Conservation (phyloP, 2,329 filamentous ascomycete genomes). For the Didymella glomerata region DNA sequence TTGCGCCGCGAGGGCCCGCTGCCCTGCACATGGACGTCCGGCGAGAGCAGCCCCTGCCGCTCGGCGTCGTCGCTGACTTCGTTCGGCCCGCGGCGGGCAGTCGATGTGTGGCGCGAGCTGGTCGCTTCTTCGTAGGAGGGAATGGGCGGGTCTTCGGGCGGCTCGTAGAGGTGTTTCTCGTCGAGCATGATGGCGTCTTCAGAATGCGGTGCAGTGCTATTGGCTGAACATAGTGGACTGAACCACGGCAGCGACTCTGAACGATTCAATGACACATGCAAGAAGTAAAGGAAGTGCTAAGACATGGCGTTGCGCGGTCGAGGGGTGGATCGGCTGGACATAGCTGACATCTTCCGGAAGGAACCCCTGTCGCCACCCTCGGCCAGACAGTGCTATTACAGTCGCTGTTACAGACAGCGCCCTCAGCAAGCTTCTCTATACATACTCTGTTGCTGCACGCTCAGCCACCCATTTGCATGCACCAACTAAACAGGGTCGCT, state of each 20-base stretch:
- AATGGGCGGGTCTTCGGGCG: slow-evolving; percentile 70
- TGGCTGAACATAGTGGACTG: slow-evolving; percentile 13
- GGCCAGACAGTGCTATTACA: slow-evolving; percentile 20
- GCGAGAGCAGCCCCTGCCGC: slow-evolving; percentile 76
- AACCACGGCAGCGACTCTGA: slow-evolving; percentile 1
- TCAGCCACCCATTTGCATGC: too few relatives aligned
- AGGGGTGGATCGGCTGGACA: slow-evolving; percentile 21
- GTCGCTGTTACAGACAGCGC: slow-evolving; percentile 24
- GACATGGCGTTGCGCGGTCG: slow-evolving; percentile 14
- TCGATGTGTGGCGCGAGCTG: slow-evolving; percentile 61
- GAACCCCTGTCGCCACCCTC: slow-evolving; percentile 21
- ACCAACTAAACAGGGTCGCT: too few relatives aligned
- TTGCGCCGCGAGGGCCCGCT: slow-evolving; percentile 44
- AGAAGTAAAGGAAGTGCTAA: slow-evolving; percentile 16
- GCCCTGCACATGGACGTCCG: slow-evolving; percentile 49
- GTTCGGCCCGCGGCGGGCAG: slow-evolving; percentile 62
- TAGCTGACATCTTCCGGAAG: slow-evolving; percentile 8
- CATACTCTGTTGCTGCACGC: background rate
- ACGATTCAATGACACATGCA: background rate
- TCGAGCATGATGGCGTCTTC: slow-evolving; percentile 44
- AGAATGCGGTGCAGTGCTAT: slow-evolving; percentile 10
- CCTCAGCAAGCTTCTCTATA: slow-evolving; percentile 1
- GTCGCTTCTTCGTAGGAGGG: slow-evolving; percentile 85
- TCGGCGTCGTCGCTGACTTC: slow-evolving; percentile 76
- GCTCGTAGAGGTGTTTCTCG: slow-evolving; percentile 52